phyloP scores from a whole-genome alignment of 495 filamentous ascomycete genomes.

The Geoglossum glabrum region DNA sequence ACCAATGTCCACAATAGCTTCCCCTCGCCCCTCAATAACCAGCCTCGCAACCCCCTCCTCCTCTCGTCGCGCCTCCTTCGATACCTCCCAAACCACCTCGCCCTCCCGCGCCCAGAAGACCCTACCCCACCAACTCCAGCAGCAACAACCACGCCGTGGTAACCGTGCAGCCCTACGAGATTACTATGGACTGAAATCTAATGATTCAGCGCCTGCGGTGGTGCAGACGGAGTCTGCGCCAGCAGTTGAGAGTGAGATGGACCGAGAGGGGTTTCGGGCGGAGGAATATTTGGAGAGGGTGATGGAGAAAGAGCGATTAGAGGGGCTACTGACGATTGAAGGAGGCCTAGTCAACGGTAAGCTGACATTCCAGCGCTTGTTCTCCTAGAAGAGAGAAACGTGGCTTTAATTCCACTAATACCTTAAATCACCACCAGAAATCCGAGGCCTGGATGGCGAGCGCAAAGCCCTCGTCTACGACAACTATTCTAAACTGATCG shows the following conservation, averaged over 20 bases:
- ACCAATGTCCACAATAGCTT: conserved; percentile 4
- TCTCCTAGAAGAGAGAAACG: not conserved
- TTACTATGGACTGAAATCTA: conserved; percentile 71
- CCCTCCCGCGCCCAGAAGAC: not conserved
- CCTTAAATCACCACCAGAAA: conserved; percentile 30
- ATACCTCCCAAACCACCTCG: conserved; percentile 24
- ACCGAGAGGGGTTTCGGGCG: conserved; percentile 34
- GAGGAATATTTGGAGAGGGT: conserved; percentile 40
- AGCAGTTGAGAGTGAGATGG: conserved; percentile 22
- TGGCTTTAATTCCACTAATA: too few species aligned
- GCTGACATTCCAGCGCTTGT: not conserved
- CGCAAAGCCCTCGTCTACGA: conserved; percentile 94
- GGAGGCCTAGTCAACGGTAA: conserved; percentile 35
- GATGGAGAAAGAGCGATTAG: conserved; percentile 40
- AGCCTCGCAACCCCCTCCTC: conserved; percentile 37
- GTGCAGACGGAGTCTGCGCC: conserved; percentile 5
- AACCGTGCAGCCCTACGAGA: conserved; percentile 76
- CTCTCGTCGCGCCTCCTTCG: conserved; percentile 54
- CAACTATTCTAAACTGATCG: conserved; percentile 91
- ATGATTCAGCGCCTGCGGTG: conserved; percentile 17
- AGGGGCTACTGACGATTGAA: conserved; percentile 43
- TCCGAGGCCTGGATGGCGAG: conserved; percentile 78
- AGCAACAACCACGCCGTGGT: conserved; percentile 31
- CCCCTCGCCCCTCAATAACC: not conserved
- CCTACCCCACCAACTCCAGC: not conserved